A percentile compares a stretch with the other conserved stretches of the same genome.
phyloP scores from a whole-genome alignment of 352 stramenopile species.

The Aphanomyces stellatus region DNA sequence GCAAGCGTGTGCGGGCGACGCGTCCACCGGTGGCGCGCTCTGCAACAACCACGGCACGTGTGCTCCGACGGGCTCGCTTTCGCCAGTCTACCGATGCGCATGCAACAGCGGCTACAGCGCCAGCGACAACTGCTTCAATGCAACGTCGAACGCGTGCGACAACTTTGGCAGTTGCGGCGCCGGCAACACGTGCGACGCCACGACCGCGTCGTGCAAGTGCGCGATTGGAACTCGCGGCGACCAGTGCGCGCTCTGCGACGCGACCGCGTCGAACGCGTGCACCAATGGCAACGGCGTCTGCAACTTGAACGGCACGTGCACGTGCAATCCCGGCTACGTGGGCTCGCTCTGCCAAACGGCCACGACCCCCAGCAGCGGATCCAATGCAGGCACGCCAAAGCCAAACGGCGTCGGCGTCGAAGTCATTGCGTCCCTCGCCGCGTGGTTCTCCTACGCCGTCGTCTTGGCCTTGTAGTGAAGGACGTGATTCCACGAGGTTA shows the following conservation, averaged over 20 bases:
- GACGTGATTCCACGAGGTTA: too few relatives aligned
- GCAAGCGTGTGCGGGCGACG: conserved; percentile 40
- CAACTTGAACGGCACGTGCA: conserved; percentile 32
- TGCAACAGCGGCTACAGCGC: conserved; percentile 64
- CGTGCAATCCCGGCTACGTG: conserved; percentile 48
- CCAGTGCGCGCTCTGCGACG: conserved; percentile 58
- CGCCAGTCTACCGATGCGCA: conserved; percentile 61
- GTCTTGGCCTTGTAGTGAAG: too few relatives aligned
- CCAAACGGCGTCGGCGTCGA: too few relatives aligned
- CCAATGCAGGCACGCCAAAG: too few relatives aligned
- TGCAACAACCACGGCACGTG: conserved; percentile 70
- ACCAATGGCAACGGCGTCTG: conserved; percentile 49
- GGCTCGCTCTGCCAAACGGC: conserved; percentile 46
- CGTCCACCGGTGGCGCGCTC: conserved; percentile 26
- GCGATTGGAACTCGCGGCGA: conserved; percentile 40
- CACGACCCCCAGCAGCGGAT: too few relatives aligned
- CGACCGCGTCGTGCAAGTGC: conserved; percentile 34
- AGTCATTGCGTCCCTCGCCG: too few relatives aligned
- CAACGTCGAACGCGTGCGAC: conserved; percentile 60
- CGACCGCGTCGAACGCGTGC: conserved; percentile 28
- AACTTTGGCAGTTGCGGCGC: conserved; percentile 60
- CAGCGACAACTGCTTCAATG: conserved; percentile 39
- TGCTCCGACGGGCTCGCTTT: conserved; percentile 41
- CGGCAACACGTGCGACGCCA: conserved; percentile 38
- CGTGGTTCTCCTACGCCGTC: too few relatives aligned